Evolutionary conservation across 371 early-diverging fungal genomes (phyloP), one percentile per base, ranked within the genome.

Genomic region (Circinella umbellata): DNA sequence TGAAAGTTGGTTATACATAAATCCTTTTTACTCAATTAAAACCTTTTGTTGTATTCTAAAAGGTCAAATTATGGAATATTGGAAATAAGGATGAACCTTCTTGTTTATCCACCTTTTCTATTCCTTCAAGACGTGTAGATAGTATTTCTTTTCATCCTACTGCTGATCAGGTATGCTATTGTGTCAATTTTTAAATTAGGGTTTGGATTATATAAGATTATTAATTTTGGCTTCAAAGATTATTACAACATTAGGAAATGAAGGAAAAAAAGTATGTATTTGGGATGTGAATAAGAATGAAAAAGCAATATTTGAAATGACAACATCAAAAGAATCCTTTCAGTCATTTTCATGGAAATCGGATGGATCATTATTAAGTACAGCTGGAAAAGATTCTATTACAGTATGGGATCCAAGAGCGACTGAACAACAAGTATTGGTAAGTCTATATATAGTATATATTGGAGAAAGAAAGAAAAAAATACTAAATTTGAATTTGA

Each of bases 381-480:
- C 87, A 13, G 80, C 85, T 8, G 88, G 85, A 62, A 91, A 89
- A 64, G 84, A 82, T 20, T 64, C 72, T 7, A 72, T 90, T 10
- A 73, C 82, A 34, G 66, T 93, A 1, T 91, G 83, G 78, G 93
- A 95, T 75, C 90, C 91, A 8, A 81, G 95, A 39, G 73, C 76
- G 10, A 34, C 64, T 0, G 57, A 69, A 15, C 57, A 68, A 0
- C 73, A 66, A 74, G 78, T 73, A 67, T 27, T 47, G 39, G 73
- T 70, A 67, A 63, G 61, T 17, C 34, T 38, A 53, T 20, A 7
- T 38, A 1, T 3, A 3, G 3, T 42, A 6, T 42, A 42, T 42
- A n/a, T n/a, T n/a, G n/a, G n/a, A n/a, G n/a, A n/a, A n/a, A n/a
- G 42, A 42, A 3, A 42, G 11, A 42, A 42, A 42, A 3, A 3